phyloP scores from a whole-genome alignment of 1,284 basidiomycete genomes.

The Wallemia ichthyophaga region DNA sequence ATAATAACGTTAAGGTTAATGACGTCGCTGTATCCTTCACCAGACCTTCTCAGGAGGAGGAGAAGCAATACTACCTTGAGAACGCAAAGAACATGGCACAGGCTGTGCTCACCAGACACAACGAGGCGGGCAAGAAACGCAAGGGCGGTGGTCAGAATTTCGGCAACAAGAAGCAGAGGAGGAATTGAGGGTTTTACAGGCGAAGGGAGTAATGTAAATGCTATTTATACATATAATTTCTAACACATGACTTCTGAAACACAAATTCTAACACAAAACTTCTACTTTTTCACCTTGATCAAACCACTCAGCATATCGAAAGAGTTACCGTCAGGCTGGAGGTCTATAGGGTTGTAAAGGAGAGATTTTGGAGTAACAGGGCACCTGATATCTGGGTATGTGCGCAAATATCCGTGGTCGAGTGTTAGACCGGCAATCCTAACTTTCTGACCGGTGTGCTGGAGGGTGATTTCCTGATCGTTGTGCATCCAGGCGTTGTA shows the following conservation, averaged over 20 bases:
- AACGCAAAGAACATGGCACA: background rate
- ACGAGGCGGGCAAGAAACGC: background rate
- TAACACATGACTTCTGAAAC: too few species aligned
- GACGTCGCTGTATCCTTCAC: background rate
- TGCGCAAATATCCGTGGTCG: conserved; percentile 61
- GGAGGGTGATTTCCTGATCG: conserved; percentile 53
- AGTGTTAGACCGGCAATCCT: conserved; percentile 61
- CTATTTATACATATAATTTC: too few species aligned
- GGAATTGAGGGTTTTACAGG: too few species aligned
- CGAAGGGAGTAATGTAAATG: too few species aligned
- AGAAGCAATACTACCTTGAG: background rate
- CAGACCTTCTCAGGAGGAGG: background rate
- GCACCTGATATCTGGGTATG: conserved; percentile 26
- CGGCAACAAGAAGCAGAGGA: background rate
- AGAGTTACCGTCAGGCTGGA: conserved; percentile 86
- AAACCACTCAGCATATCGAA: conserved; percentile 82
- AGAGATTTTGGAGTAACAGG: conserved; percentile 11
- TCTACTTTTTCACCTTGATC: conserved; percentile 31
- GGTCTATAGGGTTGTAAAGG: conserved; percentile 26
- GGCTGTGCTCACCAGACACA: background rate
- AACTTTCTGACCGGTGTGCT: conserved; percentile 33
- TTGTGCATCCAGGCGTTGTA: conserved; percentile 58
- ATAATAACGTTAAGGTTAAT: background rate
- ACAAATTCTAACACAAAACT: background rate
- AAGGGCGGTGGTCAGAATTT: background rate